Evolutionary conservation across 805 yeast genomes (phyloP), one percentile per base, ranked within the genome.

Genomic region (Starmerella powellii): DNA sequence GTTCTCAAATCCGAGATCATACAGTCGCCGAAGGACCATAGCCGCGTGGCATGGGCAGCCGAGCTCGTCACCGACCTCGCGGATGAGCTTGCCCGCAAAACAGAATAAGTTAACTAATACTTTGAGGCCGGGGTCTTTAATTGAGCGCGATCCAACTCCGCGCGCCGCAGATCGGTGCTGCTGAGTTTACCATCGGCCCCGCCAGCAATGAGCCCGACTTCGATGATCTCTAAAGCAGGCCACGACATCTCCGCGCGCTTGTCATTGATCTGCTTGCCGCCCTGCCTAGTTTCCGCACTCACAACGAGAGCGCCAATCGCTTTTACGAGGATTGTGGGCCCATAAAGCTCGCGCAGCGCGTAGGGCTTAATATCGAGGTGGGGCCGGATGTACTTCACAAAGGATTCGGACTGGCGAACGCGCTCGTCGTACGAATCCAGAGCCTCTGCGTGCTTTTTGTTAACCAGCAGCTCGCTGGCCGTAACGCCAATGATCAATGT

Each of bases 281-380:
- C 97, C 8, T 68, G 57, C 0, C 67, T 61, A 0, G 96, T 80
- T 54, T 91, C 98, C 34, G 74, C 67, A 50, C 94, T 83, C 3
- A 91, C 75, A 0, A 88, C 76, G 31, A 91, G 67, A 0, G 86
- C 80, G 50, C 87, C 82, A 31, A 91, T 83, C 37, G 76, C 78
- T 12, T 69, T 67, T 2, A 80, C 68, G 11, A 71, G 68, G 0
- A 85, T 94, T 0, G 98, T 86, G 3, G 97, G 98, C 0, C 99
- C 99, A 62, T 93, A 86, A 0, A 87, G 71, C 57, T 91, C 97
- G 46, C 76, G 71, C 35, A 91, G 77, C 49, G 79, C 74, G 38
- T 70, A 71, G 2, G 79, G 63, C 23, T 76, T 74, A 10, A 75
- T 63, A 0, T 48, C 42, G 6, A 78, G 55, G 0, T 54, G 45